phyloP scores from a whole-genome alignment of 129 eudicot species.

The Oenanthe sinensis region DNA sequence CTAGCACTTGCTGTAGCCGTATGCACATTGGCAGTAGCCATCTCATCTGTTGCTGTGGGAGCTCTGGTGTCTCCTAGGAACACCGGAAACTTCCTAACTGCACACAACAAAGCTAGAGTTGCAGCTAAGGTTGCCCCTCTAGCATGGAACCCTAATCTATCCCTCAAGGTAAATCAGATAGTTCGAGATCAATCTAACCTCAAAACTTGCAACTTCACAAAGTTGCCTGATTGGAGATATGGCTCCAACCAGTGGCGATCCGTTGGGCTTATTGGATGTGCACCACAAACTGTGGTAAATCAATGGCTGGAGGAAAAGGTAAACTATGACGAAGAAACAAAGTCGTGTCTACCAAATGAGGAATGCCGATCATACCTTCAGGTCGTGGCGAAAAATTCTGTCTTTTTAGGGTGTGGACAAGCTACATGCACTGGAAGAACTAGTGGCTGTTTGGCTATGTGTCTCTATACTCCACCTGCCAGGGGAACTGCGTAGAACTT shows the following conservation, averaged over 20 bases:
- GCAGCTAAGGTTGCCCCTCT: neutral
- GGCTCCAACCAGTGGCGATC: neutral
- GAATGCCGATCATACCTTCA: neutral
- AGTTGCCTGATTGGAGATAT: neutral
- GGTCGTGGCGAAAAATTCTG: neutral
- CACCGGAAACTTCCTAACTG: neutral
- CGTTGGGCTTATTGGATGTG: neutral
- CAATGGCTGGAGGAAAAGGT: neutral
- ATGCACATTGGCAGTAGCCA: neutral
- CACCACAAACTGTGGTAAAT: neutral
- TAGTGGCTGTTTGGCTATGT: constrained; percentile 8
- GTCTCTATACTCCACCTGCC: constrained; percentile 10
- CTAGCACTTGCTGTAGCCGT: constrained; percentile 9
- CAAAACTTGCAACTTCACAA: neutral
- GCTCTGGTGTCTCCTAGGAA: neutral
- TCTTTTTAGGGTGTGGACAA: constrained; percentile 11
- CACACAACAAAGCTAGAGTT: constrained; percentile 4
- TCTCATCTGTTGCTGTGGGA: neutral
- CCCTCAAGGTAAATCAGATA: neutral
- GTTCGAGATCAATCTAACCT: constrained; percentile 3
- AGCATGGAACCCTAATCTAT: constrained; percentile 6
- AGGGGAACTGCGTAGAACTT: neutral
- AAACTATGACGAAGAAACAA: neutral
- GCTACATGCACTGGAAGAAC: neutral
- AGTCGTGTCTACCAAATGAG: neutral